Evolutionary conservation across 768 basidiomycete genomes (phyloP), one percentile per base, ranked within the genome.

Genomic region (Roridomyces roridus): DNA sequence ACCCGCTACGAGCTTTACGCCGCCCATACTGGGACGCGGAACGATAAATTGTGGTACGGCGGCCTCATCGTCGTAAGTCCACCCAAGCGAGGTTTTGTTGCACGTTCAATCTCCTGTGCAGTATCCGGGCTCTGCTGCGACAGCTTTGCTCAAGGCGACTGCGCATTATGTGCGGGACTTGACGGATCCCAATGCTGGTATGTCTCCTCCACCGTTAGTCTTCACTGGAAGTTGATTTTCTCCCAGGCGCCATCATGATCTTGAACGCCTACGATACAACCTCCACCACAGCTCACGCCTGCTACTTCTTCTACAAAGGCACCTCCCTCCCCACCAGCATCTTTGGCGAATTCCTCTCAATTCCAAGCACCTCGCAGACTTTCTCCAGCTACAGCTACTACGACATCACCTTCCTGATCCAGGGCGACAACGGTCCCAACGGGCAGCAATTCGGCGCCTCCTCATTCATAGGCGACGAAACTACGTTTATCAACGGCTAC

Each of bases 1-100:
- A 78, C 79, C 12, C 64, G 78, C 23, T 79, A 77, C 49, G 74
- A 74, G 37, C 68, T 80, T 8, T 58, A 70, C 24, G 72, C 76
- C 14, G 67, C 72, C 14, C 76, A 74, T 46, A 74, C 72, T 8
- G 79, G 77, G 4, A 73, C 71, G 14, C 68, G 63, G 28, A 68
- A 67, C 2, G 71, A 78, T 15, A 77, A 75, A 52, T 67, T 64
- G 25, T 77, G 70, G 66, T 78, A 68, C 59, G 78, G 79, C 5
- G 79, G 78, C 1, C 42, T 69, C 6, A 68, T 78, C 28, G n/a
- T n/a, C n/a, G n/a, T n/a, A n/a, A n/a, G n/a, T n/a, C n/a, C n/a
- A n/a, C n/a, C n/a, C n/a, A n/a, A n/a, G n/a, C n/a, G n/a, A n/a
- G n/a, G n/a, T n/a, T n/a, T n/a, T n/a, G n/a, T n/a, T n/a, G n/a